These are phyloP conservation scores for Lyophyllum atratum DNA, from an alignment of 768 basidiomycete genomes.

Conservation along the genomic window DNA sequence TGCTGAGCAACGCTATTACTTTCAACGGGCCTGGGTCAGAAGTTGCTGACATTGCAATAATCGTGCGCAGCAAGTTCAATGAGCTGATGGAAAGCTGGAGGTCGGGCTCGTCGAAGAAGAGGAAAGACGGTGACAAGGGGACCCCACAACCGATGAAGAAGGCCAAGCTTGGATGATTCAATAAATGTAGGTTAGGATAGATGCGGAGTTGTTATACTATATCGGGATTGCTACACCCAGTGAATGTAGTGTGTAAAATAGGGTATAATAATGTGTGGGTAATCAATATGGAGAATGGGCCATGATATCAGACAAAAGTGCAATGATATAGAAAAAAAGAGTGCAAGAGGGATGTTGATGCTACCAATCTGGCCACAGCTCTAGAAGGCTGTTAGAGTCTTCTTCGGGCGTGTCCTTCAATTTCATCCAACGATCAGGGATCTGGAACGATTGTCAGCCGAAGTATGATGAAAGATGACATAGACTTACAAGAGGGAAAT, in stretches of 20 bases:
- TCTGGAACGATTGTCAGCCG: constrained; percentile 38
- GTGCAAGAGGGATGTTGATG: background rate
- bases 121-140: constrained; percentile 71
- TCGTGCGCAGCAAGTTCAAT: constrained; percentile 50
- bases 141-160: constrained; percentile 71
- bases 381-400: constrained; percentile 55
- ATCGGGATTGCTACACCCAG: constrained; percentile 17
- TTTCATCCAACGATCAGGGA: constrained; percentile 93
- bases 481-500: constrained; percentile 75
- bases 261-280: constrained; percentile 25
- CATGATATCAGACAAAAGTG: background rate
- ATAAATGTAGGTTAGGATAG: constrained; percentile 19
- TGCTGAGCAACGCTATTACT: constrained; percentile 84
- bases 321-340: background rate
- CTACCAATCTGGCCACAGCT: constrained; percentile 69
- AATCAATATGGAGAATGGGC: constrained; percentile 10
- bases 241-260: constrained; percentile 27
- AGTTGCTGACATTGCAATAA: constrained; percentile 65
- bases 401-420: constrained; percentile 78
- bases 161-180: constrained; percentile 54
- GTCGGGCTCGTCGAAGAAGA: constrained; percentile 60
- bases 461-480: constrained; percentile 1
- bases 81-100: constrained; percentile 53
- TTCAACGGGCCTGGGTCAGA: constrained; percentile 88
- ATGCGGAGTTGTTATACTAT: constrained; percentile 10